Conservation (phyloP, 2,329 filamentous ascomycete species). For the Cytospora chrysosperma region DNA sequence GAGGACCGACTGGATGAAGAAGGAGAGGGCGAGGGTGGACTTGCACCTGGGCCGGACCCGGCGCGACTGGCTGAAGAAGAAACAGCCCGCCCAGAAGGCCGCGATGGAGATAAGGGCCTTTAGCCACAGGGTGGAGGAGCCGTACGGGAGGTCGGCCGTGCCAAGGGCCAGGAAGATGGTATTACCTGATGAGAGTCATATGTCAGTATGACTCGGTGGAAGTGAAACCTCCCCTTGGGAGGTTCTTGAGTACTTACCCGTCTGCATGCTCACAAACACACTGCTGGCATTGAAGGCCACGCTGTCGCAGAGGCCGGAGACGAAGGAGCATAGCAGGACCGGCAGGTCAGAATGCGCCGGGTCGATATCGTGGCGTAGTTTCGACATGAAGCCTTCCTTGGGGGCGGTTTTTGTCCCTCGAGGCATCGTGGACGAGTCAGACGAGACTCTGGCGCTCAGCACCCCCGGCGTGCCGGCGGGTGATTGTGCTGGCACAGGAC, state of each 20-base stretch:
- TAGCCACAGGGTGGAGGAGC: slow-evolving; percentile 45
- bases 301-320: slow-evolving; percentile 42
- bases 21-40: slow-evolving; percentile 44
- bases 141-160: slow-evolving; percentile 50
- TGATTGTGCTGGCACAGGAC: not conserved
- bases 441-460: slow-evolving; percentile 9
- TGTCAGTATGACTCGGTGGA: not conserved
- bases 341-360: slow-evolving; percentile 34
- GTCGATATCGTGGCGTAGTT: slow-evolving; percentile 27
- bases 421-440: slow-evolving; percentile 10
- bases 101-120: slow-evolving; percentile 45
- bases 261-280: slow-evolving; percentile 44
- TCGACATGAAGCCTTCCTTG: slow-evolving; percentile 6
- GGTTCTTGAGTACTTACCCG: slow-evolving; percentile 24
- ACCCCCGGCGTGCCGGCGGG: slow-evolving; percentile 11
- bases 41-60: slow-evolving; percentile 27
- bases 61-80: slow-evolving; percentile 41
- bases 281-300: slow-evolving; percentile 41
- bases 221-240: not conserved
- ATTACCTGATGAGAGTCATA: slow-evolving; percentile 44
- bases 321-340: slow-evolving; percentile 40
- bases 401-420: not conserved
- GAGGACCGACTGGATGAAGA: slow-evolving; percentile 50
- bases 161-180: slow-evolving; percentile 63
- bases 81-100: slow-evolving; percentile 54